Conservation (phyloP, 441 rosid species). For the Gossypium laxum region DNA sequence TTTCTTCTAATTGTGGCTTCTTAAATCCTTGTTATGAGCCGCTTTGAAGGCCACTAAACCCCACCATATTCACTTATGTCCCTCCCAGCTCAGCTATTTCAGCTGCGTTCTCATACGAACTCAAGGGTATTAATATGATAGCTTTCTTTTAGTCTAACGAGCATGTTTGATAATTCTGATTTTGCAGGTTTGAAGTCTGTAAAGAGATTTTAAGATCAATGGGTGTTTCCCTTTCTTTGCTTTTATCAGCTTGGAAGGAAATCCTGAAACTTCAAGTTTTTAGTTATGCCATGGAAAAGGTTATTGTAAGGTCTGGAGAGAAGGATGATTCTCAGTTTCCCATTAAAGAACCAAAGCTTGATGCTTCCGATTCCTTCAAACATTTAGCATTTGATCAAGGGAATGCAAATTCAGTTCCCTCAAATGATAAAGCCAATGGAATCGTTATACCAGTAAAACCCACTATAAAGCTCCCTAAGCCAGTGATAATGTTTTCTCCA, state of each 20-base stretch:
- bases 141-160: not conserved
- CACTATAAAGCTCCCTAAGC: constrained; percentile 25
- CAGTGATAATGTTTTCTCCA: constrained; percentile 36
- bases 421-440: constrained; percentile 10
- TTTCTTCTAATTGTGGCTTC: too few species aligned
- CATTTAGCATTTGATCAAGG: not conserved
- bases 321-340: constrained; percentile 16
- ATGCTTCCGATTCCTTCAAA: not conserved
- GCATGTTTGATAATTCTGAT: constrained; percentile 10
- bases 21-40: too few species aligned
- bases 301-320: constrained; percentile 14
- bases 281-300: constrained; percentile 14
- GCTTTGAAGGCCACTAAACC: too few species aligned
- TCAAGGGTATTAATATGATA: not conserved
- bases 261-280: constrained; percentile 19
- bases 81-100: too few species aligned
- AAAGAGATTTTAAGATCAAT: constrained; percentile 16
- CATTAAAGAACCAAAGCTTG: constrained; percentile 9
- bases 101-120: too few species aligned
- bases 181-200: not conserved
- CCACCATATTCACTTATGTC: too few species aligned
- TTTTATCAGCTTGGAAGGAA: constrained; percentile 24
- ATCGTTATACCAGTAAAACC: constrained; percentile 22
- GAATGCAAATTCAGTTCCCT: constrained; percentile 3
- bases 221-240: constrained; percentile 32